These are phyloP conservation scores for Mycena rebaudengoi DNA, from an alignment of 768 basidiomycete species.

Conservation along the genomic window DNA sequence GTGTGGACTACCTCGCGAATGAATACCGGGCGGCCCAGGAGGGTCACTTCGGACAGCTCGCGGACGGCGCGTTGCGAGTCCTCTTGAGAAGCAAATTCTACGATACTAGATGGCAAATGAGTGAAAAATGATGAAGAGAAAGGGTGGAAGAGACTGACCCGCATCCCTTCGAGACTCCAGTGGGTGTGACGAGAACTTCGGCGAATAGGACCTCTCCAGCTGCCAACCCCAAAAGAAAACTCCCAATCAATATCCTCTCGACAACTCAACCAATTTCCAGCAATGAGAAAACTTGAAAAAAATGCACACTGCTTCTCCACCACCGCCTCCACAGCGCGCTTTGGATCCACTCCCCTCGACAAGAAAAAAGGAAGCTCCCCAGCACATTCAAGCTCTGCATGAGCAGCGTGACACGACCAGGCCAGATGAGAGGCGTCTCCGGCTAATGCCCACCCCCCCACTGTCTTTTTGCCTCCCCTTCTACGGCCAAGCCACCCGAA, in stretches of 20 bases:
- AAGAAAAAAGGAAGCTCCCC: conserved; percentile 44
- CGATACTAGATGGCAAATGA: conserved; percentile 74
- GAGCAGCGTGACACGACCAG: conserved; percentile 5
- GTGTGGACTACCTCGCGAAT: conserved; percentile 85
- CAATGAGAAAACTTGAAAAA: conserved; percentile 52
- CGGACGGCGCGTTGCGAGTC: conserved; percentile 90
- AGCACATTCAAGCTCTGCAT: conserved; percentile 1
- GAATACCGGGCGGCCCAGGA: conserved; percentile 95
- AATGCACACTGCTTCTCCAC: conserved; percentile 37
- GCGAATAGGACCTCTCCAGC: conserved; percentile 99
- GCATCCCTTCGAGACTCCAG: conserved; percentile 98
- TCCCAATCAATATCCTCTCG: conserved; percentile 94
- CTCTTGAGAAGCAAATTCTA: conserved; percentile 91
- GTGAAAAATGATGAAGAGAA: conserved; percentile 19
- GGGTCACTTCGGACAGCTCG: conserved; percentile 86
- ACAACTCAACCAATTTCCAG: conserved; percentile 66
- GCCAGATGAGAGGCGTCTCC: conserved; percentile 17
- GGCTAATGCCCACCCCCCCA: background rate
- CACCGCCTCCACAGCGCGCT: conserved; percentile 33
- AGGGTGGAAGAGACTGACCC: conserved; percentile 69
- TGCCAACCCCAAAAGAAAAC: conserved; percentile 90
- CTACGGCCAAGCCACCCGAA: conserved; percentile 19
- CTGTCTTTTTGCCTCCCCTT: conserved; percentile 3
- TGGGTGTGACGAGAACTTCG: conserved; percentile 97
- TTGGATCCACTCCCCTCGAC: conserved; percentile 27